Evolutionary conservation across 2,329 filamentous ascomycete species (phyloP).

Genomic region (Fusarium penzigii): DNA sequence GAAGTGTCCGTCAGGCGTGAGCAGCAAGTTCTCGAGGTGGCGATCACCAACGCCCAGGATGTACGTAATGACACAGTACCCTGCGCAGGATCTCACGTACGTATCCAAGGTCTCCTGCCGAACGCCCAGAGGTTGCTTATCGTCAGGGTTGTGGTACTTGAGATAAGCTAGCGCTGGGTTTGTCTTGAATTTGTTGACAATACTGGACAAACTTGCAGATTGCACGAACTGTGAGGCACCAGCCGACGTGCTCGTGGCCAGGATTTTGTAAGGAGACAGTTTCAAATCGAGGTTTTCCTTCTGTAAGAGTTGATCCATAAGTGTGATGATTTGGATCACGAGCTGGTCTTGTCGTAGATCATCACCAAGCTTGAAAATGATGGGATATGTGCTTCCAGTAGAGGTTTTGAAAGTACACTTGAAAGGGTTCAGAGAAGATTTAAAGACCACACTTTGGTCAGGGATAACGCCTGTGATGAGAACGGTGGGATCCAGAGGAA

Average conservation of each 20-base stretch:
- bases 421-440: constrained; percentile 89
- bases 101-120: constrained; percentile 92
- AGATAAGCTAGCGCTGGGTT: constrained; percentile 80
- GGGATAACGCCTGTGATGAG: constrained; percentile 77
- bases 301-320: constrained; percentile 94
- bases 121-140: constrained; percentile 77
- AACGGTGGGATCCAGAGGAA: constrained; percentile 85
- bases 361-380: constrained; percentile 97
- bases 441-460: constrained; percentile 89
- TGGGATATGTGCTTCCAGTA: constrained; percentile 76
- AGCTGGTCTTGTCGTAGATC: constrained; percentile 96
- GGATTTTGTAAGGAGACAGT: constrained; percentile 91
- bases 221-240: constrained; percentile 94
- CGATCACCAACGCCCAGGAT: constrained; percentile 94
- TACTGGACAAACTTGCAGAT: constrained; percentile 79
- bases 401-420: constrained; percentile 87
- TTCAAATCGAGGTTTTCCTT: constrained; percentile 97
- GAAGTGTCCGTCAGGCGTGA: constrained; percentile 89
- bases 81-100: constrained; percentile 93
- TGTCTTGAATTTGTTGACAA: constrained; percentile 77
- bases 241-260: constrained; percentile 86
- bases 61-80: constrained; percentile 98
- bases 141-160: constrained; percentile 85
- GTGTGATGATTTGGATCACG: constrained; percentile 93
- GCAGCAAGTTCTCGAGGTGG: constrained; percentile 91